These are phyloP conservation scores for Fusarium papillatum DNA, from an alignment of 2,329 filamentous ascomycete genomes.

Conservation along the genomic window DNA sequence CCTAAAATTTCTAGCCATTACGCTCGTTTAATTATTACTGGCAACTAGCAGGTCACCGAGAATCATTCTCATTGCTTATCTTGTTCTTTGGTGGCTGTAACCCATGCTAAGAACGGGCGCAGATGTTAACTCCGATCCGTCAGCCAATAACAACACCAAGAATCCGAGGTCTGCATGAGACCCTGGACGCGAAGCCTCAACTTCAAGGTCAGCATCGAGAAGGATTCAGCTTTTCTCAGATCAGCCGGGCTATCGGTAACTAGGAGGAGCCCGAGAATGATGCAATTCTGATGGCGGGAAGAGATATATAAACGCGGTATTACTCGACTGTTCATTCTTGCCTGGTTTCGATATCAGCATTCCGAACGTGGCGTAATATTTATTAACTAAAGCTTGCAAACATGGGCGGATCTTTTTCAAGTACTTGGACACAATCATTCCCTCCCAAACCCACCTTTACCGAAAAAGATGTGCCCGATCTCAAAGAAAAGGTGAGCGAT, in stretches of 20 bases:
- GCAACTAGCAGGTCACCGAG: neutral
- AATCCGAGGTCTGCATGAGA: neutral
- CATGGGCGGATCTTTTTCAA: neutral
- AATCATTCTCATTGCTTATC: neutral
- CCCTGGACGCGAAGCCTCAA: neutral
- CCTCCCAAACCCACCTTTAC: constrained; percentile 42
- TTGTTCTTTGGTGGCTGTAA: neutral
- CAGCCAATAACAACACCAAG: neutral
- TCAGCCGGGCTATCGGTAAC: neutral
- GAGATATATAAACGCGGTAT: neutral
- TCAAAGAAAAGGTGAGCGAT: constrained; percentile 30
- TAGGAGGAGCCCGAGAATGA: neutral
- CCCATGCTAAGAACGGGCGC: neutral
- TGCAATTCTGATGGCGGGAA: neutral
- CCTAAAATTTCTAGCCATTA: accelerated
- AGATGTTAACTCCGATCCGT: neutral
- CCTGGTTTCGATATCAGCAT: neutral
- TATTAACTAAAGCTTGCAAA: neutral
- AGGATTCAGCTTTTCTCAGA: neutral
- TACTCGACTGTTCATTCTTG: neutral
- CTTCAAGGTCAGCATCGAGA: neutral
- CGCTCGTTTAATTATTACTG: neutral
- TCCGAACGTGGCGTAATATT: neutral
- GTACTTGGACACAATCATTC: constrained; percentile 18
- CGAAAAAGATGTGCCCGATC: constrained; percentile 41